Evolutionary conservation across 2,329 filamentous ascomycete species (phyloP), one percentile per base, ranked within the genome.

Genomic region (Phaeomoniella chlamydospora): DNA sequence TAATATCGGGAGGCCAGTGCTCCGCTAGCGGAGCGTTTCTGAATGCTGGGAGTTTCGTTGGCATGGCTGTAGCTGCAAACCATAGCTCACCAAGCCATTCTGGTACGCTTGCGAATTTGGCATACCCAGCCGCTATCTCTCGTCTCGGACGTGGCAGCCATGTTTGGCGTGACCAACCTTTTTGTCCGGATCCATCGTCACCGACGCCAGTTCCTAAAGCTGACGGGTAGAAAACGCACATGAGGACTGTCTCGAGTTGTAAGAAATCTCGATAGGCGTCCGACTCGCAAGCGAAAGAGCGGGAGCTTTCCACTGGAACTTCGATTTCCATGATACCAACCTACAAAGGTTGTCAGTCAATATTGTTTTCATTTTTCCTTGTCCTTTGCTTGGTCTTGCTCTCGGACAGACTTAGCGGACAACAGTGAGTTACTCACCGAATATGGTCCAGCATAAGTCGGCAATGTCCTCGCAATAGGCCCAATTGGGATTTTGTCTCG

Each of bases 151-250:
- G 57, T 5, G 73, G 70, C 30, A 80, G 61, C 76, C 74, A 80
- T 4, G 73, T 69, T 36, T 72, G 65, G 4, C 74, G 62, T 13
- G 63, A 67, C 44, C 64, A 66, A 29, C 60, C 57, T 30, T 57
- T 58, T 18, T 53, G 47, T 2, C 63, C 57, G 15, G 56, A 56
- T 6, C 58, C 56, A 11, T 55, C 52, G 15, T 53, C 47, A 1
- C 61, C 56, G 13, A 50, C 44, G 4, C 57, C 54, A 12, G 51
- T 53, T 5, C 58, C 61, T 37, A 67, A 47, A 13, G 67, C 64
- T 31, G 70, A 66, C 2, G 75, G 76, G 49, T 80, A 80, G 51
- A 74, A 80, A n/a, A 80, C 53, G 0, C 69, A 70, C 53, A 80
- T 70, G 3, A 80, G 59, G 5, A 79, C 70, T 0, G 75, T 79